Conservation (phyloP, 441 rosid genomes). For the Eutrema salsugineum region DNA sequence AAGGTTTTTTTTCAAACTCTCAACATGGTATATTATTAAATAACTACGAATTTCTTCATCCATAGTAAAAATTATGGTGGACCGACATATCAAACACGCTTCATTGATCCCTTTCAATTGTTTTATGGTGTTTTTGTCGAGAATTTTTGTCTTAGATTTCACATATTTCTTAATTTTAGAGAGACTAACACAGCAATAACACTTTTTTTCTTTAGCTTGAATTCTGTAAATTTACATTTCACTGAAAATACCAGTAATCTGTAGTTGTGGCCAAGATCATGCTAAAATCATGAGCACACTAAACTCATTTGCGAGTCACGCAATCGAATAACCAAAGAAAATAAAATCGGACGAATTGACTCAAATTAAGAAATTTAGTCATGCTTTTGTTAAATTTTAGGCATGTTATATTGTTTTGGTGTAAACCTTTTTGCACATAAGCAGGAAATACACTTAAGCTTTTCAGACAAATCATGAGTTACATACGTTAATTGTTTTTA, state of each 20-base stretch:
- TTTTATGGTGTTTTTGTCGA: background rate
- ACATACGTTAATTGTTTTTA: background rate
- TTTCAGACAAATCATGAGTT: background rate
- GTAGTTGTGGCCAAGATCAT: conserved; percentile 7
- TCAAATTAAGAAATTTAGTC: background rate
- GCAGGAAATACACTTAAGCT: background rate
- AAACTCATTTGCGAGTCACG: conserved; percentile 10
- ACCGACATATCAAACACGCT: background rate
- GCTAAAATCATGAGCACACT: conserved; percentile 15
- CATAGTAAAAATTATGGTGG: background rate
- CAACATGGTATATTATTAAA: background rate
- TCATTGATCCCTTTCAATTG: background rate
- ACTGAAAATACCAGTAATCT: background rate
- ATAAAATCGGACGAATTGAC: background rate
- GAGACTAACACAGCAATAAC: too few species aligned
- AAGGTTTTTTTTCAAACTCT: background rate
- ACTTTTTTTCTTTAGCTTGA: too few species aligned
- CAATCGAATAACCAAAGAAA: background rate
- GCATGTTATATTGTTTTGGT: background rate
- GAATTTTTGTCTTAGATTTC: background rate
- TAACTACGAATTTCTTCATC: background rate
- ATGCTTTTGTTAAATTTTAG: too few species aligned
- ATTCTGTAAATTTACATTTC: background rate
- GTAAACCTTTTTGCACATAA: background rate
- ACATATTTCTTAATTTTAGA: background rate